Evolutionary conservation across 2,329 filamentous ascomycete species (phyloP).

Genomic region (Fusarium ambrosium): DNA sequence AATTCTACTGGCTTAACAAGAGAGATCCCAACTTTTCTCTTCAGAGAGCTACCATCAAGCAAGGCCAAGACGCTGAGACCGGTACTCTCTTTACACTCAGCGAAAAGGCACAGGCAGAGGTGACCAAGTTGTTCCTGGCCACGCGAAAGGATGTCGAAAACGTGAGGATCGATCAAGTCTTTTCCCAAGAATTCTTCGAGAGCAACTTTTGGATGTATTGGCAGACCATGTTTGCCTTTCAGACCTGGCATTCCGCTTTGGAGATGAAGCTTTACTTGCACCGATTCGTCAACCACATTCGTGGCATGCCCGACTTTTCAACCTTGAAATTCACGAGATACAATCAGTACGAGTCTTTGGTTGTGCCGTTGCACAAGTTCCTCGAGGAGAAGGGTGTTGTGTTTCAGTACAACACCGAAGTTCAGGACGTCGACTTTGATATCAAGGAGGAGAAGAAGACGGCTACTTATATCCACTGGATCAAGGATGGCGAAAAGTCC

Average conservation of each 20-base stretch:
- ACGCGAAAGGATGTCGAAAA: slow-evolving; percentile 24
- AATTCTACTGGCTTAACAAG: slow-evolving; percentile 51
- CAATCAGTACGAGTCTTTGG: slow-evolving; percentile 32
- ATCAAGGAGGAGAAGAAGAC: slow-evolving; percentile 12
- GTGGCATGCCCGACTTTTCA: slow-evolving; percentile 31
- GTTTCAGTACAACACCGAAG: slow-evolving; percentile 24
- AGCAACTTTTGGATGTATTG: slow-evolving; percentile 36
- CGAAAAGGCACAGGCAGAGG: slow-evolving; percentile 42
- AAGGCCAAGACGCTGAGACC: slow-evolving; percentile 46
- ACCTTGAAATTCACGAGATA: slow-evolving; percentile 31
- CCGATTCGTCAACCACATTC: slow-evolving; percentile 28
- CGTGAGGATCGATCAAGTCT: slow-evolving; percentile 23
- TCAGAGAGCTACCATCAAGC: slow-evolving; percentile 47
- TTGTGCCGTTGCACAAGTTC: slow-evolving; percentile 24
- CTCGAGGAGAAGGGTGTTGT: slow-evolving; percentile 28
- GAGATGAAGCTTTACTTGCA: slow-evolving; percentile 34
- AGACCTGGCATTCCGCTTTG: slow-evolving; percentile 31
- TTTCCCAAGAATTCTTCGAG: slow-evolving; percentile 21
- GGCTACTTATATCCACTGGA: slow-evolving; percentile 24
- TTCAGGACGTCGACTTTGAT: slow-evolving; percentile 27
- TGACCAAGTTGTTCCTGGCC: slow-evolving; percentile 33
- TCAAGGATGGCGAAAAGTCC: slow-evolving; percentile 7
- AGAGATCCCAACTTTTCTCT: slow-evolving; percentile 40
- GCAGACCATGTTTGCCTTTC: slow-evolving; percentile 37
- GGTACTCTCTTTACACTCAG: slow-evolving; percentile 44